Evolutionary conservation across 331 rosid genomes (phyloP), one percentile per base, ranked within the genome.

Genomic region (Saraca asoca): DNA sequence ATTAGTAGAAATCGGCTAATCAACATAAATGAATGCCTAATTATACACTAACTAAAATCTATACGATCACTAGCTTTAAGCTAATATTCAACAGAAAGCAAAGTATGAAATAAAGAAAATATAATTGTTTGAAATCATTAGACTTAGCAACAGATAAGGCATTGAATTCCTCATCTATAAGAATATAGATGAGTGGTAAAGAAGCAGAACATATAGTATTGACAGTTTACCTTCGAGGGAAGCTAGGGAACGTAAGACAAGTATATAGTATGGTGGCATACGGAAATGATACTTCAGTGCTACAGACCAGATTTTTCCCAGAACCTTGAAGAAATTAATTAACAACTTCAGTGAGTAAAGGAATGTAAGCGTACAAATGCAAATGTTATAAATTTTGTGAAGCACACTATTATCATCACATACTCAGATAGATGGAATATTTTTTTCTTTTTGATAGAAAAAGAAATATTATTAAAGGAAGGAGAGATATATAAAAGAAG

Each of bases 251-350:
- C 96, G 90, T 50, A 93, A 77, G 64, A 90, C 89, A 66, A 93
- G 95, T 12, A 96, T 79, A 68, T 80, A 93, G 80, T 90, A 93
- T 39, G 98, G 95, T 48, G 98, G 98, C 98, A 93, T 93, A 51
- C 96, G 91, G 80, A 93, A 93, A 53, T 93, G 90, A 75, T 87
- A 78, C 84, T 93, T 87, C 78, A 93, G 75, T 69, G 98, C 94
- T 20, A 90, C 67, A 48, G 91, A 85, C 95, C 87, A 87, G 76
- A 93, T 88, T 81, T 87, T 93, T 41, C 95, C 96, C 75, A 93
- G 82, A 85, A 93, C 98, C 97, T 93, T 56, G 62, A 78, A 66
- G 78, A 73, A 71, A 72, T 35, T 51, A 66, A 31, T 48, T 55
- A 39, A 81, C 42, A 74, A 59, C 61, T 2, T 80, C 59, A 76